phyloP scores from a whole-genome alignment of 768 basidiomycete genomes.

The Solioccasus polychromus region DNA sequence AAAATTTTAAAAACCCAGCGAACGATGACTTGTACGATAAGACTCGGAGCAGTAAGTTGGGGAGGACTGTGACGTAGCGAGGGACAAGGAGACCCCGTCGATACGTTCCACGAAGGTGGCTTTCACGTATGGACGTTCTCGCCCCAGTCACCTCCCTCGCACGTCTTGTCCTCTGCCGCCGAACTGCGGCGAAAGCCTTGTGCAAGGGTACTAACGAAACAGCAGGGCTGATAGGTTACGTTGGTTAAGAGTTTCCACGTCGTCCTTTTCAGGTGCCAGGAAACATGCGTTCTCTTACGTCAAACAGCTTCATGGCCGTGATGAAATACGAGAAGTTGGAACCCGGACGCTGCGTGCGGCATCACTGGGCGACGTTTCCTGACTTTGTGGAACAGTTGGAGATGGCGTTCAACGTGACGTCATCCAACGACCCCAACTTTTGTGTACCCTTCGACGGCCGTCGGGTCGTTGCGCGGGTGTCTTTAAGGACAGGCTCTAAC shows the following conservation, averaged over 20 bases:
- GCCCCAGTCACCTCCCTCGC: too few species aligned
- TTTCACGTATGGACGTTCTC: too few species aligned
- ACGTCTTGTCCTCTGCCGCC: too few species aligned
- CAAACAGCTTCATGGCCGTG: constrained; percentile 21
- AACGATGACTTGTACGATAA: too few species aligned
- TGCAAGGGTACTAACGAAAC: too few species aligned
- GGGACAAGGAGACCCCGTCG: too few species aligned
- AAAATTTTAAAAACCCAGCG: constrained; percentile 2
- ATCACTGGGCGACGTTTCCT: constrained; percentile 15
- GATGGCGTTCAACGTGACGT: constrained; percentile 45
- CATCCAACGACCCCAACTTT: constrained; percentile 26
- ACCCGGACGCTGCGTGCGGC: constrained; percentile 18
- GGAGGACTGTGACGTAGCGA: too few species aligned
- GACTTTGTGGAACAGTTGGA: constrained; percentile 28
- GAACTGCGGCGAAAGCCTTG: too few species aligned
- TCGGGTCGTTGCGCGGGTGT: constrained; percentile 32
- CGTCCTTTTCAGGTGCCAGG: background rate
- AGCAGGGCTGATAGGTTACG: too few species aligned
- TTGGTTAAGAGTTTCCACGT: too few species aligned
- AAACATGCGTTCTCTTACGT: constrained; percentile 28
- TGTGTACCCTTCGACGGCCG: constrained; percentile 28
- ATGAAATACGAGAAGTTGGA: constrained; percentile 12
- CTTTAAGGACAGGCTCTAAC: constrained; percentile 1
- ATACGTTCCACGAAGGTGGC: too few species aligned
- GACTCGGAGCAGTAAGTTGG: too few species aligned